phyloP scores from a whole-genome alignment of 2,329 filamentous ascomycete species.

The Ophiocordyceps unilateralis region DNA sequence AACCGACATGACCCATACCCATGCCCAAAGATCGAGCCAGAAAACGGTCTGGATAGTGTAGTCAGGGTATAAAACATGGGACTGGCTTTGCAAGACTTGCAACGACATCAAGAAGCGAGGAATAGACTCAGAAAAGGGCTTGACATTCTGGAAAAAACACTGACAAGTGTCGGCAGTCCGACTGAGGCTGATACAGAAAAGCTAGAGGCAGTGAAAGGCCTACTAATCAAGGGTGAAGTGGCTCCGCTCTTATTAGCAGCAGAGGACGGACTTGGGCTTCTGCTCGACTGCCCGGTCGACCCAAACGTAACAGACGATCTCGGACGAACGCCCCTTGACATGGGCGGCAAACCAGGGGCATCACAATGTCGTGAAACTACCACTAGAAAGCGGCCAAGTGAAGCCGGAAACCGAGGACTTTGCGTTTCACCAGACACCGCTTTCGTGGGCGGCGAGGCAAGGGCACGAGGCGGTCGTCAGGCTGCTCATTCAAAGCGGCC shows the following conservation, averaged over 20 bases:
- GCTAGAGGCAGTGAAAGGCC: no score
- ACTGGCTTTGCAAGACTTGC: not conserved
- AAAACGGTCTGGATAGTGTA: not conserved
- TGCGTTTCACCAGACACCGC: not conserved
- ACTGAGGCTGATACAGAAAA: no score
- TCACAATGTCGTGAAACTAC: no score
- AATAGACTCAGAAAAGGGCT: not conserved
- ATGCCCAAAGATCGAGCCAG: not conserved
- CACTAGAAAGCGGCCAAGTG: no score
- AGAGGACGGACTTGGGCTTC: no score
- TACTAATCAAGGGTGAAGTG: no score
- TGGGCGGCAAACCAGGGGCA: no score
- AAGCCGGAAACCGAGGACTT: not conserved
- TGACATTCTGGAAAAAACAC: not conserved
- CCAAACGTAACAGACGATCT: no score
- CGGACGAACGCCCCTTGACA: no score
- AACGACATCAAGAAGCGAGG: not conserved
- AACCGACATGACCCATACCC: not conserved
- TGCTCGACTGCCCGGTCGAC: no score
- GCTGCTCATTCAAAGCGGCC: not conserved
- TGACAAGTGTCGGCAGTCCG: no score
- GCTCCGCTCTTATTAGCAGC: no score
- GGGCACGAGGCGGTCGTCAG: not conserved
- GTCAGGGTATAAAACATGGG: not conserved
- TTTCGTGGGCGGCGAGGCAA: not conserved